Base-by-base conservation (phyloP, 2,329 filamentous ascomycete species). In the Neofusicoccum ribis region DNA sequence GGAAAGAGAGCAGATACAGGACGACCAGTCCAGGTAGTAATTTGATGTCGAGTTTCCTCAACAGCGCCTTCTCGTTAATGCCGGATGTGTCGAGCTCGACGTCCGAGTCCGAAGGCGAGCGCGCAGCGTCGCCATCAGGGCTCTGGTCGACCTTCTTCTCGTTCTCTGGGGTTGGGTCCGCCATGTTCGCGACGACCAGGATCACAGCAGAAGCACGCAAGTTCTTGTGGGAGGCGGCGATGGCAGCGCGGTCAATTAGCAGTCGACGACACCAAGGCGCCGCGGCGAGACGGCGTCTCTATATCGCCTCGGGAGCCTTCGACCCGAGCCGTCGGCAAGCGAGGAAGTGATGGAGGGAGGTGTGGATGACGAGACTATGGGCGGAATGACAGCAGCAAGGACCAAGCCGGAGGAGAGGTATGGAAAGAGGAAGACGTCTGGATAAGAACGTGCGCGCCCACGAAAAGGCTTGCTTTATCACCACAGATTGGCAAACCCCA, bases 1-100 rank as follows among this genome's bases (percentile, higher is more conserved):
- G 58, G 49, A 76, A 74, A 14, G 69, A 75, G 5, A 77, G 66
- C 9, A 82, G 71, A 64, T 82, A 82, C 11, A 82, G 67, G 4
- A 82, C 65, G 9, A 68, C 77, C 14, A 83, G 76, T 6, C 77
- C 77, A 11, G 80, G 80, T 1, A 83, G 69, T 12, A 83, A 70
- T 63, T 76, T 75, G 11, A 71, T 58, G 37, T 77, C 82, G 47
- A 82, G 83, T 79, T 85, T 90, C 9, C 87, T 80, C 6, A 91
- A 70, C 1, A 91, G 76, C 0, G 80, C 77, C 46, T 80, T 84
- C 70, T 90, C 88, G 63, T 85, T 83, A 37, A 89, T 72, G 44
- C 70, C 68, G 46, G 75, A 73, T 14, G 76, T 27, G 8, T 52
- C 56, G 9, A 44, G 15, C 5, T 65, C 63, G 54, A 44, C 27